These are phyloP conservation scores for Suhomyces bokatorum DNA, from an alignment of 1,139 yeast genomes.

Conservation along the genomic window DNA sequence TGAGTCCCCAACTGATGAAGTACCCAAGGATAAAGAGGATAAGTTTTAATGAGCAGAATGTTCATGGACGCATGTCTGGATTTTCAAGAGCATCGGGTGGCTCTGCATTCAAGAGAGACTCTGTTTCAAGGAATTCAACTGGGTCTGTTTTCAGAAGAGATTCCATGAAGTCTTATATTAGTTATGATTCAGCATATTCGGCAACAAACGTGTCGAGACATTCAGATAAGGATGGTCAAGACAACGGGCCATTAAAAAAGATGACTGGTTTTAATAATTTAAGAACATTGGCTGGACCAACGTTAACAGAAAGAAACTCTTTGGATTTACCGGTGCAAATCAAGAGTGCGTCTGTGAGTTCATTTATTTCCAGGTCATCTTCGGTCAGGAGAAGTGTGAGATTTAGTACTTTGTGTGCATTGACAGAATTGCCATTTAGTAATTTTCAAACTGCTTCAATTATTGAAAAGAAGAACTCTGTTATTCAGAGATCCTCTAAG, in stretches of 20 bases:
- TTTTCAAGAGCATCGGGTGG: constrained; percentile 26
- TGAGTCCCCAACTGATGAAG: constrained; percentile 41
- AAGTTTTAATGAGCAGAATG: constrained; percentile 27
- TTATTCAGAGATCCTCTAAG: constrained; percentile 18
- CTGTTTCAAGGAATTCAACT: constrained; percentile 29
- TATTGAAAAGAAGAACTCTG: constrained; percentile 11
- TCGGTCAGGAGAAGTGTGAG: constrained; percentile 35
- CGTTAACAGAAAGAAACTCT: constrained; percentile 19
- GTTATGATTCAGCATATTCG: constrained; percentile 58
- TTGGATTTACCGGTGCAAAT: constrained; percentile 27
- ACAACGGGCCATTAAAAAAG: constrained; percentile 26
- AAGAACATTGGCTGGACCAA: constrained; percentile 26
- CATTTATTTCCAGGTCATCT: constrained; percentile 28
- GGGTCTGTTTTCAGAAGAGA: constrained; percentile 34
- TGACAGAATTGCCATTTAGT: constrained; percentile 45
- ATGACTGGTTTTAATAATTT: constrained; percentile 42
- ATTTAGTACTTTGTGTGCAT: constrained; percentile 41
- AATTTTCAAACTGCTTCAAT: constrained; percentile 19
- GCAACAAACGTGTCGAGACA: constrained; percentile 28
- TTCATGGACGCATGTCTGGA: constrained; percentile 23
- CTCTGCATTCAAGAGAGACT: constrained; percentile 36
- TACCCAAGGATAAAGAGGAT: constrained; percentile 22
- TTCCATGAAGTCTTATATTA: constrained; percentile 51
- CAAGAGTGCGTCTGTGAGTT: constrained; percentile 24
- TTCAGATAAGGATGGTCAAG: constrained; percentile 18